These are phyloP conservation scores for Albugo candida DNA, from an alignment of 352 stramenopile genomes.

Conservation along the genomic window DNA sequence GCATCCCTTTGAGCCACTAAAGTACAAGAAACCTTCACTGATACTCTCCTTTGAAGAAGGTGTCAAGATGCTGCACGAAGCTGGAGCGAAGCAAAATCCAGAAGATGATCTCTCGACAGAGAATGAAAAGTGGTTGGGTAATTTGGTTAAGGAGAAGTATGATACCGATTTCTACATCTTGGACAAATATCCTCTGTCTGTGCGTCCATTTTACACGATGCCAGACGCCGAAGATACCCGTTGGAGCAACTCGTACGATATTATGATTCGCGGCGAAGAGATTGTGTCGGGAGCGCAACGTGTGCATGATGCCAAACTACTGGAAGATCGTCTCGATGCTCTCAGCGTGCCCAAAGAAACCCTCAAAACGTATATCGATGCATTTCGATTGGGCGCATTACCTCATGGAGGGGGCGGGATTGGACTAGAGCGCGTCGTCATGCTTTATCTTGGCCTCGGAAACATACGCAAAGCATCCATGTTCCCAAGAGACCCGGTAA, in stretches of 20 bases:
- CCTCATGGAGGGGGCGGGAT: conserved; percentile 97
- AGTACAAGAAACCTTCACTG: conserved; percentile 89
- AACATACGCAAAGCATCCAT: no score
- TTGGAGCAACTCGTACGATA: conserved; percentile 97
- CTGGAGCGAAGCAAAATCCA: conserved; percentile 45
- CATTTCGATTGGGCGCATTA: conserved; percentile 96
- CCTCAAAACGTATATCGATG: conserved; percentile 94
- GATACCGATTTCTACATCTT: conserved; percentile 99
- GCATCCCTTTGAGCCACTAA: conserved; percentile 93
- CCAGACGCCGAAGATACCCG: conserved; percentile 87
- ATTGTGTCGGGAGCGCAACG: conserved; percentile 98
- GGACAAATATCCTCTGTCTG: conserved; percentile 97
- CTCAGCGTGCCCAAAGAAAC: conserved; percentile 73
- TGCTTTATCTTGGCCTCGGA: no score
- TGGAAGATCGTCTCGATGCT: conserved; percentile 80
- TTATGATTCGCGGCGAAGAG: conserved; percentile 99
- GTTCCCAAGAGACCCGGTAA: no score
- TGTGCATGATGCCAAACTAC: conserved; percentile 92
- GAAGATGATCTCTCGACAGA: conserved; percentile 82
- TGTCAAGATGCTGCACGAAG: conserved; percentile 82
- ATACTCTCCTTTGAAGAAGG: conserved; percentile 88
- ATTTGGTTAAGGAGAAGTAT: conserved; percentile 95
- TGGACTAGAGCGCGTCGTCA: conserved; percentile 97
- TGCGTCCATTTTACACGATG: conserved; percentile 99
- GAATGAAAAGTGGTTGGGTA: conserved; percentile 95